phyloP scores from a whole-genome alignment of 2,329 filamentous ascomycete genomes.

The Neopestalotiopsis rosae region DNA sequence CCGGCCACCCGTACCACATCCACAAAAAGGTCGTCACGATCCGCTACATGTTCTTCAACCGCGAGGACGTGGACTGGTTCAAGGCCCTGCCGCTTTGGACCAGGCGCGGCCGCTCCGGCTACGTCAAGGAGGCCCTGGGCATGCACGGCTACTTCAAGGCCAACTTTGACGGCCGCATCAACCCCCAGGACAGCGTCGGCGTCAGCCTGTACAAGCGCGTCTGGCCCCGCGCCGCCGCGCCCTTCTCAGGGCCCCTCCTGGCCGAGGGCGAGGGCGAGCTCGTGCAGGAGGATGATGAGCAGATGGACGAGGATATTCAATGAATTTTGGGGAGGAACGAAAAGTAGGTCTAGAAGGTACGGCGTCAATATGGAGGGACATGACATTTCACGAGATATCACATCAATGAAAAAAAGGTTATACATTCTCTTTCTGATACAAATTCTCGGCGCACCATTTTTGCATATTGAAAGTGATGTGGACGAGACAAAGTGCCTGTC shows the following conservation, averaged over 20 bases:
- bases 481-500: too few relatives aligned
- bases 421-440: background rate
- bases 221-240: constrained; percentile 73
- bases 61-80: constrained; percentile 96
- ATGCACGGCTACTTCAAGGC: constrained; percentile 99
- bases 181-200: constrained; percentile 91
- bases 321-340: constrained; percentile 14
- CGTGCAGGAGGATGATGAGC: constrained; percentile 29
- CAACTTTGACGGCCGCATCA: constrained; percentile 94
- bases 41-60: constrained; percentile 99
- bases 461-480: too few relatives aligned
- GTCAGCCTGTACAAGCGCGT: constrained; percentile 88
- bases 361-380: background rate
- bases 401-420: background rate
- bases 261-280: constrained; percentile 34
- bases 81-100: constrained; percentile 97
- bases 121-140: constrained; percentile 90
- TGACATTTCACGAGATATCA: constrained; percentile 1
- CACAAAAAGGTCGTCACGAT: constrained; percentile 97
- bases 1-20: constrained; percentile 97
- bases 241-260: constrained; percentile 50
- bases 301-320: constrained; percentile 47
- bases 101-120: constrained; percentile 83
- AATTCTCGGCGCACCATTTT: too few relatives aligned
- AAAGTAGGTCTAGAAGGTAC: background rate